Evolutionary conservation across 2,329 filamentous ascomycete genomes (phyloP), one percentile per base, ranked within the genome.

Genomic region (Claviceps capensis): DNA sequence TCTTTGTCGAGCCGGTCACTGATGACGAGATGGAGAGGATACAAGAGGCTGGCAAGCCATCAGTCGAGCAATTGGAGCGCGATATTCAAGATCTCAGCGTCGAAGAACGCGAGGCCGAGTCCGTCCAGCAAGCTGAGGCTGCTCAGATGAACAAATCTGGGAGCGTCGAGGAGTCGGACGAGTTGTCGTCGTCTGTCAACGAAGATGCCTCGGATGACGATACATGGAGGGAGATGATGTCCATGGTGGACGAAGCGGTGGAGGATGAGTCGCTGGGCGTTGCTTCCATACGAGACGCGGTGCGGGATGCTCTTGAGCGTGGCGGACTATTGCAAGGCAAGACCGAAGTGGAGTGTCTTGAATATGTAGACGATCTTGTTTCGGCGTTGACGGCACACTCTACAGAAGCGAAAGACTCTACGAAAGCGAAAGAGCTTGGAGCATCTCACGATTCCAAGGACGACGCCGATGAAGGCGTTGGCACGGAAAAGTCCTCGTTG

Each of bases 1-100:
- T 97, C 50, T 95, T 95, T 62, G 90, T 84, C 14, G 85, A 95
- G 65, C 90, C 93, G 3, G 82, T 97, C 50, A 78, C 78, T 0
- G 77, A 86, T 5, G 76, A 82, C 5, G 75, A 88, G 50, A 87
- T 94, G 56, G 71, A 84, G 17, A 66, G 69, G 13, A 86, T 93
- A n/a, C 91, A 97, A 64, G 77, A 73, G 22, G 74, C 74, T 14
- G 82, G 79, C 53, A 79, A 80, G 56, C 78, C 73, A 17, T 77
- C 79, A 37, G 76, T 89, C 22, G 81, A 85, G 47, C 77, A 77
- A 13, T 87, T 87, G 58, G 85, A 94, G 64, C 74, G 72, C 41
- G 67, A 74, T 14, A 75, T 88, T 16, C 69, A 82, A 44, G 79
- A 75, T 8, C 58, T 82, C 2, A 65, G 66, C 1, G 61, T 66